Percentiles rank a stretch among this genome's conserved stretches.
These are phyloP conservation scores for Lenzites betulinus DNA, from an alignment of 768 basidiomycete genomes.

Conservation along the genomic window DNA sequence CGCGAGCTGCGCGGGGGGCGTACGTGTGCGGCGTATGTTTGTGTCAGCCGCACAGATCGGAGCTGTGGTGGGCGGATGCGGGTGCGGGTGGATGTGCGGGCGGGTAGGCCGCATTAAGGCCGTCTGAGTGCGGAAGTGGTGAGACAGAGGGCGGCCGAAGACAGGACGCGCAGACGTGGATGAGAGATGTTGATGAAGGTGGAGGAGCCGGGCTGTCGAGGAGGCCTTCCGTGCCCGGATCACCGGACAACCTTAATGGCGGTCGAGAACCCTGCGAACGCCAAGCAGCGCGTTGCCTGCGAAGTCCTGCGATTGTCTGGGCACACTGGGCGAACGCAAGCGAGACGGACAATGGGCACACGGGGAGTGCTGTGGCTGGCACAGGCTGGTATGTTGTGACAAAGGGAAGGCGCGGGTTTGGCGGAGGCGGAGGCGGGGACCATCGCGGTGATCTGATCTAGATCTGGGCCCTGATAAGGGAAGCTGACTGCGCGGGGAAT, in stretches of 20 bases:
- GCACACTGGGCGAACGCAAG: neutral
- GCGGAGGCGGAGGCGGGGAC: neutral
- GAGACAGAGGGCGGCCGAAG: neutral
- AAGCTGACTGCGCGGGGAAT: conserved; percentile 1
- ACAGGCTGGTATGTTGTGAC: too few species aligned
- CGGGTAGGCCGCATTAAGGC: conserved; percentile 10
- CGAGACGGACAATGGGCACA: too few species aligned
- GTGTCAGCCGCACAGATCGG: neutral
- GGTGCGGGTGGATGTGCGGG: neutral
- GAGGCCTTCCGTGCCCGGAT: neutral
- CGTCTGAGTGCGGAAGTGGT: neutral
- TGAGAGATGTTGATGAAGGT: conserved; percentile 12
- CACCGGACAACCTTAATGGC: neutral
- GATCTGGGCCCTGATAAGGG: conserved; percentile 11
- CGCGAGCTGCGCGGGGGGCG: neutral
- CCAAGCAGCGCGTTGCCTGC: neutral
- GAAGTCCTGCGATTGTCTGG: neutral
- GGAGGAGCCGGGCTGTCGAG: neutral
- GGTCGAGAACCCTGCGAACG: neutral
- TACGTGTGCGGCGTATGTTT: too few species aligned
- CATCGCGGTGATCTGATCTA: conserved; percentile 12
- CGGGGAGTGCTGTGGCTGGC: too few species aligned
- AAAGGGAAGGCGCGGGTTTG: neutral
- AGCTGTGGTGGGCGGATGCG: neutral
- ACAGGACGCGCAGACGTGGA: neutral